These are phyloP conservation scores for Cardamine chenopodiifolia DNA, from an alignment of 345 rosid species.

Conservation along the genomic window DNA sequence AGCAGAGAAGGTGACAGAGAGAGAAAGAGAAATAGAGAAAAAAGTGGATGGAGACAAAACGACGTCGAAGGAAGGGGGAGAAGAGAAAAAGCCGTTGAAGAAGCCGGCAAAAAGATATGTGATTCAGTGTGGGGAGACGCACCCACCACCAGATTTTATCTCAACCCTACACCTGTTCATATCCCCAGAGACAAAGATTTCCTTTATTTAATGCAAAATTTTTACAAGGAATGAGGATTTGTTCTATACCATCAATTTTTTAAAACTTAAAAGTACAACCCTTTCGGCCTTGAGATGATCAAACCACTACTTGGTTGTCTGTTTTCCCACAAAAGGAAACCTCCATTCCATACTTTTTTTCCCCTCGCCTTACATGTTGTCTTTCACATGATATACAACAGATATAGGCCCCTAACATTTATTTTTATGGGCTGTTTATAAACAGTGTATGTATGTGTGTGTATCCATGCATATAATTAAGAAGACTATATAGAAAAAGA, in stretches of 20 bases:
- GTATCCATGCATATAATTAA: neutral
- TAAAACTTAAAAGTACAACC: constrained; percentile 8
- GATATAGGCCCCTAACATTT: too few species aligned
- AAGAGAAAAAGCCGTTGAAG: constrained; percentile 47
- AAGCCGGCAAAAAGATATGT: constrained; percentile 49
- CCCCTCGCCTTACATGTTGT: neutral
- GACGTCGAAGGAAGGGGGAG: constrained; percentile 42
- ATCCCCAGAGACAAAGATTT: constrained; percentile 44
- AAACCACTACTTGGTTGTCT: constrained; percentile 38
- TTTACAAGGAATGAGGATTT: too few species aligned
- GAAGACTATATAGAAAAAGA: neutral
- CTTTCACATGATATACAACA: neutral
- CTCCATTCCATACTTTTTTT: neutral
- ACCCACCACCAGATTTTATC: constrained; percentile 37
- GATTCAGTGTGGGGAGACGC: constrained; percentile 45
- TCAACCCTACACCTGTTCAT: constrained; percentile 42
- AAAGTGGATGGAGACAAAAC: constrained; percentile 40
- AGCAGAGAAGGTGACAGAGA: constrained; percentile 2
- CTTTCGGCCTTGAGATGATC: constrained; percentile 41
- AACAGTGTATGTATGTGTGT: too few species aligned
- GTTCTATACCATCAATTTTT: constrained; percentile 5
- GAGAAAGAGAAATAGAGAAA: neutral
- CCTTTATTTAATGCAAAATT: neutral
- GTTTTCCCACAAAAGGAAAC: constrained; percentile 37
- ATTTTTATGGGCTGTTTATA: too few species aligned